Evolutionary conservation across 2,329 filamentous ascomycete genomes (phyloP).

Genomic region (Botrytis aclada): DNA sequence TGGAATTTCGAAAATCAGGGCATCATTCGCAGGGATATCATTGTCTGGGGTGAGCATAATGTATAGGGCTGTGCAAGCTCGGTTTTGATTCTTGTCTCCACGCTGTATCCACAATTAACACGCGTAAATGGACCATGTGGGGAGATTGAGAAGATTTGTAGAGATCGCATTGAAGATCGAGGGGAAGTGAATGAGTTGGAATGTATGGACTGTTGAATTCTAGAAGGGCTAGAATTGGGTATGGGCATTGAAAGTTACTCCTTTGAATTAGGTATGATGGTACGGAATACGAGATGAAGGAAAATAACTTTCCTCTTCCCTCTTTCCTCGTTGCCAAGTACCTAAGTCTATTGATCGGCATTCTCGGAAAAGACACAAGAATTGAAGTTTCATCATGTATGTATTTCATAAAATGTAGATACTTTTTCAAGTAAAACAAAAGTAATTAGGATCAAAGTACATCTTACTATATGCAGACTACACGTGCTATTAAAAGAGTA

Average conservation of each 20-base stretch:
- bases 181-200: neutral
- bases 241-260: neutral
- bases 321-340: neutral
- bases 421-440: neutral
- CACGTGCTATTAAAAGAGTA: neutral
- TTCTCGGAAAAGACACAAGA: neutral
- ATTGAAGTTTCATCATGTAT: neutral
- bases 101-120: constrained; percentile 5
- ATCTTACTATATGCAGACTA: neutral
- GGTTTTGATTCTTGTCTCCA: neutral
- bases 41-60: constrained; percentile 13
- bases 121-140: constrained; percentile 6
- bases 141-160: neutral
- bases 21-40: neutral
- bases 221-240: neutral
- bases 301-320: neutral
- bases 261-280: neutral
- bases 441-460: neutral
- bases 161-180: neutral
- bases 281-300: neutral
- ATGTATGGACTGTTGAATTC: neutral
- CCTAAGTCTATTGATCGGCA: neutral
- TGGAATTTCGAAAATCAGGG: neutral
- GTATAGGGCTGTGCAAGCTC: constrained; percentile 3
- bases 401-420: neutral